Conservation (phyloP, 495 filamentous ascomycete species). For the Thozetella sp. region DNA sequence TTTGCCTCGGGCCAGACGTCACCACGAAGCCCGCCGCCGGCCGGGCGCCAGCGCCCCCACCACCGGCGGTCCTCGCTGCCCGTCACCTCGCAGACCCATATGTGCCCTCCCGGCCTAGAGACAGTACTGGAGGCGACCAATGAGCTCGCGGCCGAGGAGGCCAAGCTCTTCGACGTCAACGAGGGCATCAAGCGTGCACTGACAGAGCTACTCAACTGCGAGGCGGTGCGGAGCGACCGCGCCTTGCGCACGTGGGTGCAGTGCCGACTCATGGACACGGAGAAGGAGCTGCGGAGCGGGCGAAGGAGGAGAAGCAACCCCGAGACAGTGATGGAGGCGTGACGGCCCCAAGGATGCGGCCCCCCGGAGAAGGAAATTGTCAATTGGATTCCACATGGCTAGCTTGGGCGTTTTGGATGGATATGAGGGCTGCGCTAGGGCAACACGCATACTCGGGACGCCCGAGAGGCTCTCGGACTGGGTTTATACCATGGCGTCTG, state of each 20-base stretch:
- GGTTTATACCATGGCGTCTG: not conserved
- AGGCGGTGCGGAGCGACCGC: conserved; percentile 53
- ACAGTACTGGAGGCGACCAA: conserved; percentile 35
- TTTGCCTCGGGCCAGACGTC: conserved; percentile 6
- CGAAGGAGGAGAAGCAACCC: conserved; percentile 41
- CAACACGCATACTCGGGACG: not conserved
- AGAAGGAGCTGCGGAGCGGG: conserved; percentile 56
- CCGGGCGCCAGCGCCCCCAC: conserved; percentile 14
- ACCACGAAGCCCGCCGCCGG: conserved; percentile 9
- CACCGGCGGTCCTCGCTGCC: conserved; percentile 30
- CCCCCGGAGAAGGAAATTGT: too few species aligned
- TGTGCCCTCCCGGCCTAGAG: conserved; percentile 21
- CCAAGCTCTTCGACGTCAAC: conserved; percentile 60
- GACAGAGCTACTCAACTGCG: conserved; percentile 68
- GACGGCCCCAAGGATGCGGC: not conserved
- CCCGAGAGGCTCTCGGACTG: not conserved
- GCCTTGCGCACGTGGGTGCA: conserved; percentile 65
- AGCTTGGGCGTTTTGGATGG: not conserved
- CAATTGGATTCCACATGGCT: not conserved
- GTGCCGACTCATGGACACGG: conserved; percentile 63
- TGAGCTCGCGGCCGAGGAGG: conserved; percentile 52
- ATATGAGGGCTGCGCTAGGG: not conserved
- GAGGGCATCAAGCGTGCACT: conserved; percentile 65
- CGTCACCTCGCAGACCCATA: not conserved
- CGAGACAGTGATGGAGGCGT: conserved; percentile 7